A percentile compares a stretch with the other conserved stretches of the same genome.
Evolutionary conservation across 306 rosid species (phyloP).

Genomic region (Malus domestica): DNA sequence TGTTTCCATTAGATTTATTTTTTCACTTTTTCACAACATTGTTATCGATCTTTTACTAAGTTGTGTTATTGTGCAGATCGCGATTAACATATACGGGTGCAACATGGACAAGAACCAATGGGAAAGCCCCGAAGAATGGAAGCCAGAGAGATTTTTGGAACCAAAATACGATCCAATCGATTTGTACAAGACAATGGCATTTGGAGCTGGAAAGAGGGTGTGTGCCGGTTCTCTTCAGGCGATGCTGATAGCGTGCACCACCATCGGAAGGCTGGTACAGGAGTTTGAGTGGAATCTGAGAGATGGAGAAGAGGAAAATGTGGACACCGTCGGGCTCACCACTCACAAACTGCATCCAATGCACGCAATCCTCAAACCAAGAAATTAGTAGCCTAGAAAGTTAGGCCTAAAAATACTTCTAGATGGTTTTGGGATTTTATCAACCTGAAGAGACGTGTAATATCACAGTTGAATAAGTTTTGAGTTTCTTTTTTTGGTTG

Average conservation of each 20-base stretch:
- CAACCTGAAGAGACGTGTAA: neutral
- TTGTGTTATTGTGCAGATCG: slow-evolving; percentile 41
- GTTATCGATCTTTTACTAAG: neutral
- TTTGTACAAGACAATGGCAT: slow-evolving; percentile 84
- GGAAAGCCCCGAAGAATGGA: slow-evolving; percentile 72
- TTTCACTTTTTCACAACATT: neutral
- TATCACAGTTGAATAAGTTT: no score
- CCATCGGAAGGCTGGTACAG: slow-evolving; percentile 69
- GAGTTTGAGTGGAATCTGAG: slow-evolving; percentile 68
- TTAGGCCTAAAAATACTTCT: neutral
- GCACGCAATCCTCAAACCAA: slow-evolving; percentile 42
- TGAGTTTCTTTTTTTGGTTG: no score
- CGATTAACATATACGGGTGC: slow-evolving; percentile 81
- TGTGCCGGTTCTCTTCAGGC: slow-evolving; percentile 91
- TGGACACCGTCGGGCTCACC: slow-evolving; percentile 71
- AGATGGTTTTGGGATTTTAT: neutral
- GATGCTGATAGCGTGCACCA: slow-evolving; percentile 42
- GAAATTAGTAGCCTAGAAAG: slow-evolving; percentile 18
- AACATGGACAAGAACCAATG: slow-evolving; percentile 71
- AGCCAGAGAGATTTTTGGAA: slow-evolving; percentile 79
- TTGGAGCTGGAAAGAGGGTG: slow-evolving; percentile 94
- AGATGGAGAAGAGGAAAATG: slow-evolving; percentile 69
- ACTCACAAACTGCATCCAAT: slow-evolving; percentile 72
- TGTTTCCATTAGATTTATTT: neutral
- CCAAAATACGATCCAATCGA: slow-evolving; percentile 53